These are phyloP conservation scores for Cenchrus purpureus DNA, from an alignment of 176 grass and related monocot genomes.

Conservation along the genomic window DNA sequence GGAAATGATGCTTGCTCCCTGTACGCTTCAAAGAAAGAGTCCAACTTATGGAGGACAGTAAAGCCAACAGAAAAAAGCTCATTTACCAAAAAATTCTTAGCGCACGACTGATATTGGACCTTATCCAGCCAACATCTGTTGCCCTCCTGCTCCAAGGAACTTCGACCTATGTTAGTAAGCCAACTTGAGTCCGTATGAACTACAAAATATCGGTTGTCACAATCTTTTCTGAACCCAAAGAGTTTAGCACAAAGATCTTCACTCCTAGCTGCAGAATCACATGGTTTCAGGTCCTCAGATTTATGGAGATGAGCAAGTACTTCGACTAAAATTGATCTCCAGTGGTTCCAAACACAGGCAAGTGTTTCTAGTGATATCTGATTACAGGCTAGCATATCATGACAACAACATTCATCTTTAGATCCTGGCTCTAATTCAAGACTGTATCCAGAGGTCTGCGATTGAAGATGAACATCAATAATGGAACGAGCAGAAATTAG, in stretches of 20 bases:
- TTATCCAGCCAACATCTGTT: slow-evolving; percentile 32
- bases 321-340: slow-evolving; percentile 46
- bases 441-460: slow-evolving; percentile 25
- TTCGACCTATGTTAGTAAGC: slow-evolving; percentile 42
- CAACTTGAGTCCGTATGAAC: slow-evolving; percentile 64
- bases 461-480: slow-evolving; percentile 65
- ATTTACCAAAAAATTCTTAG: slow-evolving; percentile 51
- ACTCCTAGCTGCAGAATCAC: slow-evolving; percentile 26
- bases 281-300: not conserved
- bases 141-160: slow-evolving; percentile 38
- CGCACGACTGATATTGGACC: slow-evolving; percentile 42
- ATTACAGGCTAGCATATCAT: slow-evolving; percentile 44
- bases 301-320: slow-evolving; percentile 38
- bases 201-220: slow-evolving; percentile 32
- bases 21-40: slow-evolving; percentile 38
- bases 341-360: slow-evolving; percentile 55
- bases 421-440: slow-evolving; percentile 39
- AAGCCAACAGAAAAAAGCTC: slow-evolving; percentile 68
- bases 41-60: slow-evolving; percentile 57
- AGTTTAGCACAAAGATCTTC: slow-evolving; percentile 66
- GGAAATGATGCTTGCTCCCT: too few species aligned
- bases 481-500: slow-evolving; percentile 54
- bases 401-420: slow-evolving; percentile 26
- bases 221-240: slow-evolving; percentile 65
- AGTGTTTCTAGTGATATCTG: slow-evolving; percentile 51